A percentile compares a stretch with the other conserved stretches of the same genome.
Conservation (phyloP, 257 asterid genomes). For the Apocynum venetum region DNA sequence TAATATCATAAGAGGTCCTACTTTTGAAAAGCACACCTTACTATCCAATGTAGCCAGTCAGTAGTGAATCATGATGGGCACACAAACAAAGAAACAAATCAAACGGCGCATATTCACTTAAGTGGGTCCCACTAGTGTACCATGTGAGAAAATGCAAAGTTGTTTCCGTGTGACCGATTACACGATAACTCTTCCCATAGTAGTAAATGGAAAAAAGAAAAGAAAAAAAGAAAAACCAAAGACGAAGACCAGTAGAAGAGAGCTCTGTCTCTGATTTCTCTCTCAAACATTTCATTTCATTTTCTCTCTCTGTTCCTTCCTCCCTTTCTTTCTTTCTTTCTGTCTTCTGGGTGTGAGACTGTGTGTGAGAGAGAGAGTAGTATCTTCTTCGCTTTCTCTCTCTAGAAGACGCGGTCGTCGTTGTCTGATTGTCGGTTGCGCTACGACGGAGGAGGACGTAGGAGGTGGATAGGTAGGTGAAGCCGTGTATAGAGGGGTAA, state of each 20-base stretch:
- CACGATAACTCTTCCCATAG: not conserved
- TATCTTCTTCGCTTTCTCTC: slow-evolving; percentile 22
- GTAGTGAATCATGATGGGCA: not conserved
- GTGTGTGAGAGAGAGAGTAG: not conserved
- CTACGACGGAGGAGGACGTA: slow-evolving; percentile 8
- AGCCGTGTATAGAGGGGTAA: slow-evolving; percentile 11
- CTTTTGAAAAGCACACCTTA: not conserved
- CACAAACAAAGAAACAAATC: not conserved
- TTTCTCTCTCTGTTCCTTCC: not conserved
- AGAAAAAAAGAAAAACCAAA: not conserved
- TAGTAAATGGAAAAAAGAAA: not conserved
- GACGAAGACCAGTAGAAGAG: slow-evolving; percentile 23
- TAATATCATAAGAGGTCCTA: not conserved
- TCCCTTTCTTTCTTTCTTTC: not conserved
- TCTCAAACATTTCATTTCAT: not conserved
- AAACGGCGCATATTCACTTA: not conserved
- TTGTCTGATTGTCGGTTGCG: slow-evolving; percentile 15
- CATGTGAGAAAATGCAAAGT: not conserved
- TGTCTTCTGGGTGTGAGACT: slow-evolving; percentile 10
- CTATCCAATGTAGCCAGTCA: not conserved
- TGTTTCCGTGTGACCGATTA: not conserved
- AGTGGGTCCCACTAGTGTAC: not conserved
- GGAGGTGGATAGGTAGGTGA: slow-evolving; percentile 14
- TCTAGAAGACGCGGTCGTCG: slow-evolving; percentile 26
- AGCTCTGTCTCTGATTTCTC: not conserved